Base-by-base conservation (phyloP, 768 basidiomycete genomes). In the Crucibulum laeve region DNA sequence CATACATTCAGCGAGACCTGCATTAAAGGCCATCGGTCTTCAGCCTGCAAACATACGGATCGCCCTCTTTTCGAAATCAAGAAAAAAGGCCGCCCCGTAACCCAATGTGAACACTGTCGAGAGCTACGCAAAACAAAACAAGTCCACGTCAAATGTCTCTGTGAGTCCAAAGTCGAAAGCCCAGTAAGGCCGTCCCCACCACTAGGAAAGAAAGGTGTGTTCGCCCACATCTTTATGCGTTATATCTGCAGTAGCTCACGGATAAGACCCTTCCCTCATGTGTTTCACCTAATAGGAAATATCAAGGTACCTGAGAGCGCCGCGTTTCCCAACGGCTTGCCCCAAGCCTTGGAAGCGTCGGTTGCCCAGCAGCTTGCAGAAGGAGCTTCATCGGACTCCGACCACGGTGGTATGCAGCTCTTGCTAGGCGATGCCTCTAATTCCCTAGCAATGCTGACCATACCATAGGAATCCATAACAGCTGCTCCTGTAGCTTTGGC, bases 11-110 rank as follows among this genome's bases (percentile, higher is more conserved):
- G 91, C 63, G 88, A 88, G 70, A 87, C 89, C 52, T 95, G 92
- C 69, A 93, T 93, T 65, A 92, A 92, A 67, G 92, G 91, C 14
- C 91, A 95, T 65, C 80, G 92, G 38, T 93, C 91, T 13, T 90
- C 89, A 13, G 77, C 82, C 23, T 95, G 92, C 68, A 84, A 81
- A 57, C 92, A 95, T 60, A 85, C 80, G 42, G 89, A 92, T 61
- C 79, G 92, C 32, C 85, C 91, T 26, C 73, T 95, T 40, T 92
- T 84, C 60, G 90, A 94, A 65, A 88, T 95, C 45, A 91, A 92
- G 71, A 89, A 87, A 72, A 93, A 95, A 60, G 92, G 92, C 2
- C 79, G 92, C 30, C 92, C 92, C 1, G 78, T 91, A 19, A 91
- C 93, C 5, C 92, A 95, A 62, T 96, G 93, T 65, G 79, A 82